Base-by-base conservation (phyloP, 2,329 filamentous ascomycete genomes). In the Pestalotiopsis sp. region DNA sequence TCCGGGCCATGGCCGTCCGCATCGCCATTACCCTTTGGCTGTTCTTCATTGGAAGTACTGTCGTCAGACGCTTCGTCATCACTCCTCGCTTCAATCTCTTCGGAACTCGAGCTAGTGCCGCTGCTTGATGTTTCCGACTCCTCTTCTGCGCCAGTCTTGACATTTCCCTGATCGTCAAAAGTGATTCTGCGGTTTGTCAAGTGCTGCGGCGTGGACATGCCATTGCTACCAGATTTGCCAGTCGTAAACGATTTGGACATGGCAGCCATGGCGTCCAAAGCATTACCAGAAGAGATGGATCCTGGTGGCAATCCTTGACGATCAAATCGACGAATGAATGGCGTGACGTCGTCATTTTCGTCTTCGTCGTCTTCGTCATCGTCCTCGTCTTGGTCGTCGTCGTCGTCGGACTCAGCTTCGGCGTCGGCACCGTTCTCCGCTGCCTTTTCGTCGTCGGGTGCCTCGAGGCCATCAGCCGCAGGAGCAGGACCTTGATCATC, bases 251-350 rank as follows among this genome's bases (percentile, higher is more conserved):
- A 76, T 14, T 75, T 72, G 20, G 78, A 76, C 14, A 76, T 73
- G 11, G 72, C 73, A 13, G 75, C 80, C 74, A 81, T 79, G 40
- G 77, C 73, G 7, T 69, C 68, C 11, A 80, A 71, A 4, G 79
- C 78, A 24, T 75, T 78, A 1, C 79, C 79, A 11, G 75, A 78
- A 13, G 78, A 75, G 48, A 82, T 80, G 1, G 80, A 79, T 4
- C 80, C 81, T 5, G 79, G 74, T 1, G 81, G 81, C 24, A 82
- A 78, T 0, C 81, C 81, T 35, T 79, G 75, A 22, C 75, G 71
- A 62, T 82, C 80, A 70, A 75, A 78, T 63, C 77, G 75, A 64
- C 73, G 78, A 26, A 78, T 70, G 13, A 77, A 67, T 6, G 73
- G 71, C 6, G 71, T 69, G 1, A 75, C 71, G 5, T 73, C 74